Conservation (phyloP, 805 yeast species). For the Candida patagonica region DNA sequence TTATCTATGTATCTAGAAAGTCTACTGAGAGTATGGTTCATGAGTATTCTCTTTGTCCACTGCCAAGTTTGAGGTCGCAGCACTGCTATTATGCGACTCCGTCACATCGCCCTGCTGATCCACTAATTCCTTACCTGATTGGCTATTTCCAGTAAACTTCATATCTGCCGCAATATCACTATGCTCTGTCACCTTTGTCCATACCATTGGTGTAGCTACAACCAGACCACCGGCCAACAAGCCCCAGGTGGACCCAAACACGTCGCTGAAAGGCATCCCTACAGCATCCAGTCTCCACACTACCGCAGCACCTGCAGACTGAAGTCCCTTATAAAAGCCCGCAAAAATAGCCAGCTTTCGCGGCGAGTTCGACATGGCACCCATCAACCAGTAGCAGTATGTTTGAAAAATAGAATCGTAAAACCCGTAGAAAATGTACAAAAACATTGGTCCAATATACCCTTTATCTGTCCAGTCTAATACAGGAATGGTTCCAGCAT, state of each 20-base stretch:
- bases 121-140: conserved; percentile 14
- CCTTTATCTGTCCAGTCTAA: conserved; percentile 38
- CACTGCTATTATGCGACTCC: no score
- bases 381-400: conserved; percentile 49
- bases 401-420: conserved; percentile 55
- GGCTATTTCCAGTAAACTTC: conserved; percentile 14
- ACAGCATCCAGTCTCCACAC: conserved; percentile 49
- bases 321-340: conserved; percentile 55
- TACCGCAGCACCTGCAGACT: conserved; percentile 55
- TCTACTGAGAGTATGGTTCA: neutral
- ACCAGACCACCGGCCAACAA: conserved; percentile 39
- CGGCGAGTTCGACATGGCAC: conserved; percentile 49
- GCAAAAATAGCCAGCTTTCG: conserved; percentile 48
- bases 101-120: no score
- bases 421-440: conserved; percentile 53
- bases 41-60: neutral
- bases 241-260: conserved; percentile 47
- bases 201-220: conserved; percentile 40
- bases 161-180: conserved; percentile 27
- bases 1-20: no score
- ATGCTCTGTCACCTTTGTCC: conserved; percentile 36
- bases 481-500: conserved; percentile 13
- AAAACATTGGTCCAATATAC: conserved; percentile 52
- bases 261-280: conserved; percentile 28
- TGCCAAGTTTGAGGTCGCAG: no score